Evolutionary conservation across 2,329 filamentous ascomycete species (phyloP).

Genomic region (Volutella citrinella): DNA sequence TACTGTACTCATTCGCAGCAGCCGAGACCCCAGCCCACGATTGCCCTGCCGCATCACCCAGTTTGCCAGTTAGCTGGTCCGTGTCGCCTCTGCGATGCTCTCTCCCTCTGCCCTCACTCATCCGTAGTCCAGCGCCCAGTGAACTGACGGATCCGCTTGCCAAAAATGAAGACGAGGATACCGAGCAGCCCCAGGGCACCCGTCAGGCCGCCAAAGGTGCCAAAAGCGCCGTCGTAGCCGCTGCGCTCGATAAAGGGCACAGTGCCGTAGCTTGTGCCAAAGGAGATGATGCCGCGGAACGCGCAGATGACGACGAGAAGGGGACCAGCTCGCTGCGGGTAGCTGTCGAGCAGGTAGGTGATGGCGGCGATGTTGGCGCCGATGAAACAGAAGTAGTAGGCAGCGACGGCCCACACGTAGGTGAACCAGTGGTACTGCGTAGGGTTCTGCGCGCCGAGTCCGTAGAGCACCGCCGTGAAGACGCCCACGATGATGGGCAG

Average conservation of each 20-base stretch:
- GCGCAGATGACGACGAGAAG: slow-evolving; percentile 20
- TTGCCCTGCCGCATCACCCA: too few relatives aligned
- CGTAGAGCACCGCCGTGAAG: slow-evolving; percentile 11
- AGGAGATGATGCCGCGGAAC: slow-evolving; percentile 17
- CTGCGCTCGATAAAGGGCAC: slow-evolving; percentile 14
- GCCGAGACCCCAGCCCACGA: too few relatives aligned
- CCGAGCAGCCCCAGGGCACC: slow-evolving; percentile 4
- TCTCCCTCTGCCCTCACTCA: too few relatives aligned
- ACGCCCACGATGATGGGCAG: slow-evolving; percentile 16
- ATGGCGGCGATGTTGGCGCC: slow-evolving; percentile 20
- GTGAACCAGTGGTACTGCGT: slow-evolving; percentile 10
- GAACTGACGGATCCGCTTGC: slow-evolving; percentile 5
- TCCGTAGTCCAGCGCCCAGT: too few relatives aligned
- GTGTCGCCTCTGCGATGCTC: too few relatives aligned
- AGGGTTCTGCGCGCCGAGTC: slow-evolving; percentile 6
- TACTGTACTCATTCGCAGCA: too few relatives aligned
- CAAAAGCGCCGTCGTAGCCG: slow-evolving; percentile 9
- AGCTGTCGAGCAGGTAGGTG: slow-evolving; percentile 20
- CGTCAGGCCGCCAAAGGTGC: slow-evolving; percentile 6
- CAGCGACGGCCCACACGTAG: slow-evolving; percentile 10
- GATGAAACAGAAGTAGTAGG: slow-evolving; percentile 11
- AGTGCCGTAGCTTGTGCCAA: slow-evolving; percentile 19
- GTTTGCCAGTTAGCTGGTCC: too few relatives aligned
- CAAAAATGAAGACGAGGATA: slow-evolving; percentile 7
- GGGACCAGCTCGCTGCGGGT: slow-evolving; percentile 18